Evolutionary conservation across 1,139 yeast genomes (phyloP).

Genomic region (Candida glucosophila): DNA sequence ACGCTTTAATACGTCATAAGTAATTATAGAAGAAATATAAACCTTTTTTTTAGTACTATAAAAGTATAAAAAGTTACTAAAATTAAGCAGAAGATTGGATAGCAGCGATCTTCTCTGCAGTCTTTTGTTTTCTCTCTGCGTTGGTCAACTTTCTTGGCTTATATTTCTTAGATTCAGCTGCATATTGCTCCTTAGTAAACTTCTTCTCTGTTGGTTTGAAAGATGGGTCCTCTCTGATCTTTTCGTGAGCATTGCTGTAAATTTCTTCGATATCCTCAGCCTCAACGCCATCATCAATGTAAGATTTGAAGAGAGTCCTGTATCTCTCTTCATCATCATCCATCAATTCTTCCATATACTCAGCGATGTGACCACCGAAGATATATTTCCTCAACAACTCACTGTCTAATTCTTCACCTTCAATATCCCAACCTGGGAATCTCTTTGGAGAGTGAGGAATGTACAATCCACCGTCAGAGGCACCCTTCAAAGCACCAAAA

Average conservation of each 20-base stretch:
- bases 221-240: conserved; percentile 93
- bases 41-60: no score
- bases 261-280: conserved; percentile 95
- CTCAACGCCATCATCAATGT: conserved; percentile 95
- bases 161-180: conserved; percentile 94
- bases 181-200: conserved; percentile 96
- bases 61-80: no score
- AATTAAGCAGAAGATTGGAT: conserved; percentile 51
- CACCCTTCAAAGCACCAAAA: conserved; percentile 99
- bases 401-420: conserved; percentile 87
- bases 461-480: conserved; percentile 99
- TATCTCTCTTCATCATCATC: conserved; percentile 99
- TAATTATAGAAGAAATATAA: no score
- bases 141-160: conserved; percentile 79
- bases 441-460: conserved; percentile 99
- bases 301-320: conserved; percentile 92
- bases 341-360: conserved; percentile 99
- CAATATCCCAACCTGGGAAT: conserved; percentile 99
- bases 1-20: no score
- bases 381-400: conserved; percentile 98
- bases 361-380: conserved; percentile 99
- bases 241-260: conserved; percentile 90
- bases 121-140: conserved; percentile 84
- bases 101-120: conserved; percentile 88
- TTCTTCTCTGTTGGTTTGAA: conserved; percentile 89